A percentile compares a stretch with the other conserved stretches of the same genome.
Evolutionary conservation across 2,329 filamentous ascomycete species (phyloP).

Genomic region (Tolypocladium paradoxum): DNA sequence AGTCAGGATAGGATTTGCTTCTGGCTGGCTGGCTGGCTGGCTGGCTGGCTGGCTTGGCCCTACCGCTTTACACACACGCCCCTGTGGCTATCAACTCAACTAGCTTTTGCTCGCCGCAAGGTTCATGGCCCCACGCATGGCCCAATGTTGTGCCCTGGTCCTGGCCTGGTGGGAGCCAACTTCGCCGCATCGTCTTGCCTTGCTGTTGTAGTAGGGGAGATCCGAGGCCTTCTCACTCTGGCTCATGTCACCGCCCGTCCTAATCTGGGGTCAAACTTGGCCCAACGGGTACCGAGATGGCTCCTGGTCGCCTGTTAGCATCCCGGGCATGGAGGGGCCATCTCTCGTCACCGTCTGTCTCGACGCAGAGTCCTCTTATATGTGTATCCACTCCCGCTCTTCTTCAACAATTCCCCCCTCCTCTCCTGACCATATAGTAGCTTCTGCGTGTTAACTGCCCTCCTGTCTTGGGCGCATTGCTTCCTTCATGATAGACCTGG

Average conservation of each 20-base stretch:
- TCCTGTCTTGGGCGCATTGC: slow-evolving; percentile 6
- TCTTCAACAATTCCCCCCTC: slow-evolving; percentile 7
- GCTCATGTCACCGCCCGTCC: slow-evolving; percentile 24
- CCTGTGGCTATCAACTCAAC: not conserved
- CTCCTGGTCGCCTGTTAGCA: slow-evolving; percentile 2
- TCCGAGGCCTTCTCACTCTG: slow-evolving; percentile 14
- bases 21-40: not conserved
- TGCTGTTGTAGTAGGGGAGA: slow-evolving; percentile 3
- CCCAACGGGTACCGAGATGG: slow-evolving; percentile 9
- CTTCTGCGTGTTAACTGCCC: not conserved
- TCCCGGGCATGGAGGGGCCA: slow-evolving; percentile 1
- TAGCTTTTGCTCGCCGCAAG: slow-evolving; percentile 1
- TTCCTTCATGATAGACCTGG: not conserved
- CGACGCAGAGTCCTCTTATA: slow-evolving; percentile 9
- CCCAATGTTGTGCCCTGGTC: slow-evolving; percentile 9
- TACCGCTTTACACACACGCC: not conserved
- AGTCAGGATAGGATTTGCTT: not conserved
- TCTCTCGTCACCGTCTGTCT: slow-evolving; percentile 1
- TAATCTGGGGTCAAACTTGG: slow-evolving; percentile 18
- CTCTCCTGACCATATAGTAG: slow-evolving; percentile 10
- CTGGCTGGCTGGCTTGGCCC: not conserved
- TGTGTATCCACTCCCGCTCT: slow-evolving; percentile 22
- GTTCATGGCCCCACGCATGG: slow-evolving; percentile 9
- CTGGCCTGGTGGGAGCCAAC: slow-evolving; percentile 6
- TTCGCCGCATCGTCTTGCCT: slow-evolving; percentile 8